A percentile compares a stretch with the other conserved stretches of the same genome.
Evolutionary conservation across 805 yeast genomes (phyloP).

Genomic region (Wickerhamiella sorbophila): DNA sequence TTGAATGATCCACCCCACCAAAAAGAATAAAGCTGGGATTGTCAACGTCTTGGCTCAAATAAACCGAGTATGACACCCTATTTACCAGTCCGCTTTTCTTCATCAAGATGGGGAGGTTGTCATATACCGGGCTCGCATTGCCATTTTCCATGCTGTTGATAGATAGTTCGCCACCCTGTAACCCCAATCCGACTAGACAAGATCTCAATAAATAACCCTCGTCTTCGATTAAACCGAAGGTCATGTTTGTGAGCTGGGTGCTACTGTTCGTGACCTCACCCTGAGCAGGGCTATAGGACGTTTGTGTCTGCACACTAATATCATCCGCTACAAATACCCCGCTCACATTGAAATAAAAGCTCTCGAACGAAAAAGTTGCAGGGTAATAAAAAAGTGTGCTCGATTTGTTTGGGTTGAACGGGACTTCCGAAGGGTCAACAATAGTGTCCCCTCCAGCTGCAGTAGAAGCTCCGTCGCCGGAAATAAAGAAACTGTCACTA

Average conservation of each 20-base stretch:
- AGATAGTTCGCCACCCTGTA: neutral
- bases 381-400: neutral
- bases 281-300: too few relatives aligned
- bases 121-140: constrained; percentile 7
- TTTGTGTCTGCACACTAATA: too few relatives aligned
- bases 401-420: neutral
- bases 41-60: constrained; percentile 24
- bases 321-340: neutral
- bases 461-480: too few relatives aligned
- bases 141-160: neutral
- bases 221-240: neutral
- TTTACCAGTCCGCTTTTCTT: constrained; percentile 29
- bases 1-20: constrained; percentile 32
- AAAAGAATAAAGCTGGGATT: constrained; percentile 27
- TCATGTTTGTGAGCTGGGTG: neutral
- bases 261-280: neutral
- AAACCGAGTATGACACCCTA: constrained; percentile 32
- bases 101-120: constrained; percentile 22
- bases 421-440: too few relatives aligned
- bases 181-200: neutral
- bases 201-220: neutral
- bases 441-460: too few relatives aligned
- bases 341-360: neutral
- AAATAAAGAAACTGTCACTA: neutral
- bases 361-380: neutral